Percentiles rank a stretch among this genome's conserved stretches.
Conservation (phyloP, 2,329 filamentous ascomycete genomes). For the Myriangium duriaei region DNA sequence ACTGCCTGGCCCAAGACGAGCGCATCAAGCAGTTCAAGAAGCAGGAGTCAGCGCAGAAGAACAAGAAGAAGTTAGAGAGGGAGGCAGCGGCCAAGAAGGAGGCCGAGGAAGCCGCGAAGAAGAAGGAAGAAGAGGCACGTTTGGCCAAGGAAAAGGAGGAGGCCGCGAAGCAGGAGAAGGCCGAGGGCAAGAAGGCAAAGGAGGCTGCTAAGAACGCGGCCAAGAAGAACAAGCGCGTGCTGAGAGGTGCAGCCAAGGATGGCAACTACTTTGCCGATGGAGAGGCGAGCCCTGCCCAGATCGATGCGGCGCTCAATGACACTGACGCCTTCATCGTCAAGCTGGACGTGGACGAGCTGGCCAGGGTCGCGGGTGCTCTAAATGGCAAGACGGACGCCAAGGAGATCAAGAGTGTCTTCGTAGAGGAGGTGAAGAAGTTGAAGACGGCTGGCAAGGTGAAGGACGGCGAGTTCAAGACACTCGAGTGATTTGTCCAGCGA, state of each 20-base stretch:
- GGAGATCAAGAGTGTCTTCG: slow-evolving; percentile 78
- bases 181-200: slow-evolving; percentile 87
- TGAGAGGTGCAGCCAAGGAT: slow-evolving; percentile 89
- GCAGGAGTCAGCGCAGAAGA: slow-evolving; percentile 83
- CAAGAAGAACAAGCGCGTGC: slow-evolving; percentile 99
- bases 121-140: slow-evolving; percentile 73
- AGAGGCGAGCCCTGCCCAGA: slow-evolving; percentile 62
- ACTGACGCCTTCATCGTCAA: slow-evolving; percentile 79
- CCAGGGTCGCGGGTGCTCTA: slow-evolving; percentile 67
- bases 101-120: slow-evolving; percentile 70
- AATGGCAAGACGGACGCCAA: slow-evolving; percentile 62
- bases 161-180: slow-evolving; percentile 70
- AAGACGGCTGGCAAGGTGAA: slow-evolving; percentile 75
- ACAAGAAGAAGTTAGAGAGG: slow-evolving; percentile 82
- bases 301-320: slow-evolving; percentile 73
- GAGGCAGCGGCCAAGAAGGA: slow-evolving; percentile 84
- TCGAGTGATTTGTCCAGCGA: slow-evolving; percentile 9
- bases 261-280: slow-evolving; percentile 79
- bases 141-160: slow-evolving; percentile 74
- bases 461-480: slow-evolving; percentile 63
- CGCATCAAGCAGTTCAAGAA: slow-evolving; percentile 96
- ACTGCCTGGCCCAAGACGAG: slow-evolving; percentile 72
- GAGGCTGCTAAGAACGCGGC: slow-evolving; percentile 96
- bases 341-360: slow-evolving; percentile 84
- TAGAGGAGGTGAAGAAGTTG: slow-evolving; percentile 63